Evolutionary conservation across 176 grass and related monocot genomes (phyloP), one percentile per base, ranked within the genome.

Genomic region (Oryza coarctata): DNA sequence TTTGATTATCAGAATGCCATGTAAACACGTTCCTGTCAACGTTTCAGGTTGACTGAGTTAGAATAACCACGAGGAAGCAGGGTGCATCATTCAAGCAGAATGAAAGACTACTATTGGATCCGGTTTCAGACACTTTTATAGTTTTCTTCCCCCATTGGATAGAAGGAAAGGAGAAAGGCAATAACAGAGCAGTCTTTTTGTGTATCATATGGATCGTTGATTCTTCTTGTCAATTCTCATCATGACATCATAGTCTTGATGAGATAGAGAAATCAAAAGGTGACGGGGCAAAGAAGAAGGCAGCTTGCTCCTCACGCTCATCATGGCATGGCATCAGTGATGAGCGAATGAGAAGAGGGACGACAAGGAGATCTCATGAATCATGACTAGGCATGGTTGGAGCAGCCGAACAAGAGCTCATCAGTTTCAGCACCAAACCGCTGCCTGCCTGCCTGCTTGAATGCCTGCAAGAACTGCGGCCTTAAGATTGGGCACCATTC

Each of bases 321-420:
- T 79, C 79, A 79, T 89, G 81, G 14, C 67, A 23, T 82, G 74
- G 88, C 88, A 86, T 82, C 78, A 82, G 58, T 47, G 78, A 72
- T 82, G 88, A 86, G 44, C 76, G 35, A 89, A 73, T 25, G 31
- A 72, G 81, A 65, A 12, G 45, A 47, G 28, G 68, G 71, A 11
- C 41, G 71, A 11, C 41, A 73, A 18, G 78, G 74, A 18, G 87
- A 89, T 86, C 41, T 81, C 47, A 31, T 18, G 64, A 62, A 68
- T 82, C 88, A 86, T 47, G 83, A 82, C 44, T 5, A 15, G 55
- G 83, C 63, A 75, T 62, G 70, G 74, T 78, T 71, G 68, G 26
- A 44, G 41, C 82, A 84, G n/a, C 55, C 22, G 26, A 76, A 41
- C 55, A 58, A 58, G 55, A 58, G 49, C 22, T 58, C 55, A 60